phyloP scores from a whole-genome alignment of 345 rosid genomes.

The Linum trigynum region DNA sequence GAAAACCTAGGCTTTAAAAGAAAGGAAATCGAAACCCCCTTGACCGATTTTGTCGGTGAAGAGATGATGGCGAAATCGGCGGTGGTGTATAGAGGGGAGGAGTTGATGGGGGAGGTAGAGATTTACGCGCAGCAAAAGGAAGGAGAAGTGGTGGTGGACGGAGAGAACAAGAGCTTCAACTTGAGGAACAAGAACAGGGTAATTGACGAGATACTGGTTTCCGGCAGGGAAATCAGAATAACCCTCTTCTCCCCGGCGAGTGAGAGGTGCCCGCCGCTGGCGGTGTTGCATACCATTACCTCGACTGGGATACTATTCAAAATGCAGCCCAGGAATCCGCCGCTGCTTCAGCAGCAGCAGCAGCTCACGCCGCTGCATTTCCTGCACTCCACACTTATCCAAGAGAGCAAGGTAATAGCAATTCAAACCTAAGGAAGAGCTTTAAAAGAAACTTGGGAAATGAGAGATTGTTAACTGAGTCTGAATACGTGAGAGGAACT shows the following conservation, averaged over 20 bases:
- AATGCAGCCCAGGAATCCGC: conserved; percentile 54
- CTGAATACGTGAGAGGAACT: too few relatives aligned
- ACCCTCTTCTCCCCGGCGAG: conserved; percentile 60
- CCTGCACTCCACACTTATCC: conserved; percentile 70
- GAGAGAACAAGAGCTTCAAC: conserved; percentile 19
- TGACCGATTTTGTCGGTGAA: background rate
- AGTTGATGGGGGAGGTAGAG: conserved; percentile 74
- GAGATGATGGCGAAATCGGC: conserved; percentile 52
- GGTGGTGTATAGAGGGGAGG: conserved; percentile 53
- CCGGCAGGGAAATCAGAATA: conserved; percentile 51
- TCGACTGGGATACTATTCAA: conserved; percentile 79
- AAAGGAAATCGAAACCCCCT: background rate
- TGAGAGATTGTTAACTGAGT: too few relatives aligned
- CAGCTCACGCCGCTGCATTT: conserved; percentile 40
- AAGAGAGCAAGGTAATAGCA: conserved; percentile 80
- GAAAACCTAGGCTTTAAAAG: too few relatives aligned
- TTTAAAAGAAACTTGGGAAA: conserved; percentile 5
- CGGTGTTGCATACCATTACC: conserved; percentile 75
- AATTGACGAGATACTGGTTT: conserved; percentile 39
- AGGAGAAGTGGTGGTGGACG: conserved; percentile 20
- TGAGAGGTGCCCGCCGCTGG: conserved; percentile 93
- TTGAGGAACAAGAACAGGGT: conserved; percentile 25
- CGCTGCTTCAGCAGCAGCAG: conserved; percentile 30
- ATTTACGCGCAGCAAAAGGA: conserved; percentile 29
- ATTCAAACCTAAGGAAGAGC: conserved; percentile 2